A percentile compares a stretch with the other conserved stretches of the same genome.
Evolutionary conservation across 2,329 filamentous ascomycete genomes (phyloP).

Genomic region (Aaosphaeria pasadenensis): DNA sequence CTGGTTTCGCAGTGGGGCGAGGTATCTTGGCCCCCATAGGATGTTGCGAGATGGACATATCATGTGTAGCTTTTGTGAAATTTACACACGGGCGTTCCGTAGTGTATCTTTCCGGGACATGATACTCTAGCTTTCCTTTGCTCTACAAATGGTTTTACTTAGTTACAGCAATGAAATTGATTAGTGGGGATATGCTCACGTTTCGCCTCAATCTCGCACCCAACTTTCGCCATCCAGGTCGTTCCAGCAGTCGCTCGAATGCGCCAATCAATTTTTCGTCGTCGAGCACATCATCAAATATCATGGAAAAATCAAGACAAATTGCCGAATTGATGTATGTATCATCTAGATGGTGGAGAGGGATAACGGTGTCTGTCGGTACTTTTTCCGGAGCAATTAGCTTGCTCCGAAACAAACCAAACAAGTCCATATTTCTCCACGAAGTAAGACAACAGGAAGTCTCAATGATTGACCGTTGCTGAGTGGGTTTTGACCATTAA

Average conservation of each 20-base stretch:
- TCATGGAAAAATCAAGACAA: constrained; percentile 25
- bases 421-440: background rate
- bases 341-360: constrained; percentile 13
- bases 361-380: constrained; percentile 19
- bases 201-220: constrained; percentile 45
- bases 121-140: constrained; percentile 39
- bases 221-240: constrained; percentile 47
- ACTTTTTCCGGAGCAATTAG: constrained; percentile 10
- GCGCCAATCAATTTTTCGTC: constrained; percentile 35
- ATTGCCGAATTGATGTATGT: constrained; percentile 6
- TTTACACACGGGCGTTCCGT: constrained; percentile 39
- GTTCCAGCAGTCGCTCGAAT: constrained; percentile 39
- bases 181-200: constrained; percentile 26
- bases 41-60: constrained; percentile 42
- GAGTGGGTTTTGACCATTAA: no score
- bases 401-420: constrained; percentile 6
- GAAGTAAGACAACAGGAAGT: no score
- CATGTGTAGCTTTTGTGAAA: constrained; percentile 39
- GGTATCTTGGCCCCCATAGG: constrained; percentile 29
- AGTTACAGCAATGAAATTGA: constrained; percentile 3
- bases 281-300: constrained; percentile 50
- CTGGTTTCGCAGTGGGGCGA: constrained; percentile 27
- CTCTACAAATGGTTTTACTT: constrained; percentile 9
- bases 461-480: no score
- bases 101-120: constrained; percentile 39